Evolutionary conservation across 1,284 basidiomycete genomes (phyloP).

Genomic region (Phenoliferia sp.): DNA sequence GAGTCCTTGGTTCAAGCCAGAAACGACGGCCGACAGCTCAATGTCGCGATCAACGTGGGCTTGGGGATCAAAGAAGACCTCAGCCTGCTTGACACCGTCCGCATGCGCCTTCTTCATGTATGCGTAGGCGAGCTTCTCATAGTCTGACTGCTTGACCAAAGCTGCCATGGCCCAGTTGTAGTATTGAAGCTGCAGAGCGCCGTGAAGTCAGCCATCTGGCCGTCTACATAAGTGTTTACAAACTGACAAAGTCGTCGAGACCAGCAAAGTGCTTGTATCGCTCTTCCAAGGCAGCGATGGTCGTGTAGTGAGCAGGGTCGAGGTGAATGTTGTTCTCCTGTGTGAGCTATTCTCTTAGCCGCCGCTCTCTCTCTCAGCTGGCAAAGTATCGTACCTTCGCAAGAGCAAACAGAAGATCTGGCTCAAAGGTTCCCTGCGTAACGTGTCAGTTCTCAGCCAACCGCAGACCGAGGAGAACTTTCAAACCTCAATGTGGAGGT

Average conservation of each 20-base stretch:
- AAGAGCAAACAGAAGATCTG: conserved; percentile 31
- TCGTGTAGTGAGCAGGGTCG: conserved; percentile 16
- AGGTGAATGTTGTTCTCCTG: conserved; percentile 29
- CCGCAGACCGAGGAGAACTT: background rate
- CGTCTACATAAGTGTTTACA: conserved; percentile 20
- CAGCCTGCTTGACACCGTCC: background rate
- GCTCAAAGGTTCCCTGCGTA: conserved; percentile 27
- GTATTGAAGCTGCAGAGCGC: background rate
- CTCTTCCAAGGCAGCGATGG: conserved; percentile 19
- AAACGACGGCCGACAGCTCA: conserved; percentile 23
- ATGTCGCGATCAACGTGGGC: conserved; percentile 32
- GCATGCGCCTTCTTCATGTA: conserved; percentile 23
- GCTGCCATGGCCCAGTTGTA: conserved; percentile 31
- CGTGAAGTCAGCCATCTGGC: no score
- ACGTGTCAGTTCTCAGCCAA: background rate
- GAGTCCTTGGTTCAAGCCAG: conserved; percentile 30
- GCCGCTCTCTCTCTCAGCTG: no score
- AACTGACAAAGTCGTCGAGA: conserved; percentile 34
- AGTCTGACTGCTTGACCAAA: conserved; percentile 31
- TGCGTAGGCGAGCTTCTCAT: conserved; percentile 27
- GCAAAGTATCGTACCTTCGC: no score
- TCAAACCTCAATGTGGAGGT: conserved; percentile 32
- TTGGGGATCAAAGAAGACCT: conserved; percentile 35
- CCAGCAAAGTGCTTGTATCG: conserved; percentile 34
- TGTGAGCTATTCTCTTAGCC: no score